These are phyloP conservation scores for Penicillium sp. DNA, from an alignment of 2,329 filamentous ascomycete genomes.

Conservation along the genomic window DNA sequence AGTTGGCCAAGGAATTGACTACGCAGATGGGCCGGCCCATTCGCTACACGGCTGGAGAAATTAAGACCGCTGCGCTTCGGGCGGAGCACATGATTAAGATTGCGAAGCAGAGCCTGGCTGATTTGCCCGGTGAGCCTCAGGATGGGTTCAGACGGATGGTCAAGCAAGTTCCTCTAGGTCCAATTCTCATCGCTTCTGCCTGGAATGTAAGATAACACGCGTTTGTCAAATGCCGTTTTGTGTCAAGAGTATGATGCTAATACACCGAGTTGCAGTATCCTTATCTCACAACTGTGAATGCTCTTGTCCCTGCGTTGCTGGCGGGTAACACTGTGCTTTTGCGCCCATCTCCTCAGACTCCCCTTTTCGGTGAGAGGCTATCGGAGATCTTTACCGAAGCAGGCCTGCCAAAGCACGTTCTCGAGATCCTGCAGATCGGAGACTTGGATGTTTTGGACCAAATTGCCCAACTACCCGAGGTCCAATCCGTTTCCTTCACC, in stretches of 20 bases:
- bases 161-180: constrained; percentile 81
- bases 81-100: constrained; percentile 83
- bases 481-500: constrained; percentile 84
- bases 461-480: constrained; percentile 72
- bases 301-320: constrained; percentile 82
- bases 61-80: constrained; percentile 78
- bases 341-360: constrained; percentile 90
- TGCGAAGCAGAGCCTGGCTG: constrained; percentile 73
- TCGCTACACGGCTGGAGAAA: constrained; percentile 77
- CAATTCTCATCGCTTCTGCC: constrained; percentile 82
- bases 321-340: constrained; percentile 89
- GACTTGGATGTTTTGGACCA: constrained; percentile 74
- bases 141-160: constrained; percentile 86
- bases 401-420: constrained; percentile 76
- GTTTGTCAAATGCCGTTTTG: constrained; percentile 11
- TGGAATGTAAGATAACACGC: constrained; percentile 74
- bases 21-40: constrained; percentile 92
- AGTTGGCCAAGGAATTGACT: constrained; percentile 77
- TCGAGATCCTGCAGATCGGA: constrained; percentile 87
- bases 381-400: constrained; percentile 74
- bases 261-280: constrained; percentile 69
- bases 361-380: constrained; percentile 81
- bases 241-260: background rate
- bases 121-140: constrained; percentile 79
- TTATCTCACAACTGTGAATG: constrained; percentile 87